Conservation (phyloP, 495 filamentous ascomycete species). For the Elasticomyces elasticus region DNA sequence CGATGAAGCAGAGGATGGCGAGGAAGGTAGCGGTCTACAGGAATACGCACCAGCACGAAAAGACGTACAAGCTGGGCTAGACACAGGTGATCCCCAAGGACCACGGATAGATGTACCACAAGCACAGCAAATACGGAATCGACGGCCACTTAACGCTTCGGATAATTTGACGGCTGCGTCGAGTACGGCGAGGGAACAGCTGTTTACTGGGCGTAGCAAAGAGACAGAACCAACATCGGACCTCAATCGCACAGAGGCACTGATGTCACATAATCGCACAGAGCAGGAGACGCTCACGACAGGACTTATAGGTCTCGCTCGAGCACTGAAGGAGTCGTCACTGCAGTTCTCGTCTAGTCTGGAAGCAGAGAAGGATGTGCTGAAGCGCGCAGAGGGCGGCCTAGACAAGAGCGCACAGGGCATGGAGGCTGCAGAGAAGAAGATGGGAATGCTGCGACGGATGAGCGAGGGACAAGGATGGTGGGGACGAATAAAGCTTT, state of each 20-base stretch:
- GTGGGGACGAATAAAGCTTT: slow-evolving; percentile 77
- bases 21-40: slow-evolving; percentile 17
- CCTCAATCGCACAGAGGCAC: slow-evolving; percentile 43
- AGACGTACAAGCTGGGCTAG: slow-evolving; percentile 20
- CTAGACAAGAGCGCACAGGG: slow-evolving; percentile 64
- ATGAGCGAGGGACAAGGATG: slow-evolving; percentile 81
- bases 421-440: slow-evolving; percentile 61
- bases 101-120: neutral
- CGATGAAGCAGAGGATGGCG: slow-evolving; percentile 20
- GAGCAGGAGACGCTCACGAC: slow-evolving; percentile 80
- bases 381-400: slow-evolving; percentile 58
- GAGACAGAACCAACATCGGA: slow-evolving; percentile 11
- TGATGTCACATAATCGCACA: slow-evolving; percentile 59
- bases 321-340: slow-evolving; percentile 64
- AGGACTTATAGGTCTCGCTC: slow-evolving; percentile 68
- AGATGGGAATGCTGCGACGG: slow-evolving; percentile 61
- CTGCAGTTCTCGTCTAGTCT: slow-evolving; percentile 59
- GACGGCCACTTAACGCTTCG: slow-evolving; percentile 18
- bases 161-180: slow-evolving; percentile 13
- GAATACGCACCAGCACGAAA: slow-evolving; percentile 28
- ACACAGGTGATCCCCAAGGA: slow-evolving; percentile 16
- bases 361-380: slow-evolving; percentile 57
- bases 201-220: slow-evolving; percentile 23
- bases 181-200: slow-evolving; percentile 22
- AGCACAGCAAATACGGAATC: slow-evolving; percentile 27